Conservation (phyloP, 139 green algal genomes). For the Diplosphaera chodatii region DNA sequence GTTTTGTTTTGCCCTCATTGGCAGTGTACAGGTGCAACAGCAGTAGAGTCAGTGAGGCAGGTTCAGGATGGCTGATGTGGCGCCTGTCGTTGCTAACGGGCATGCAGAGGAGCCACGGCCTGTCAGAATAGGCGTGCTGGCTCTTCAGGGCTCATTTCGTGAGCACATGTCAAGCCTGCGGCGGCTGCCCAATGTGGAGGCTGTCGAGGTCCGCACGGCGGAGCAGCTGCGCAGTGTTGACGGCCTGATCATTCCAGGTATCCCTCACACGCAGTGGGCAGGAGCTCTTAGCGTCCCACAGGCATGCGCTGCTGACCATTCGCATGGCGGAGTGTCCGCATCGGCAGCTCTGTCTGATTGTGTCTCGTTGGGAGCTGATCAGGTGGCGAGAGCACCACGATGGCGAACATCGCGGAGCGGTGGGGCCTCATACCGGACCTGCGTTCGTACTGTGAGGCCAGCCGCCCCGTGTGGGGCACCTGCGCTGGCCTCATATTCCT, state of each 20-base stretch:
- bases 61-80: not conserved
- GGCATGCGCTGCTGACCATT: too few relatives aligned
- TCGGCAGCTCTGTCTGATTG: too few relatives aligned
- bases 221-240: slow-evolving; percentile 65
- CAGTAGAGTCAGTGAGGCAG: too few relatives aligned
- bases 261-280: too few relatives aligned
- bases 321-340: too few relatives aligned
- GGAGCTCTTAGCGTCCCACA: too few relatives aligned
- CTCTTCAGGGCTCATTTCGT: slow-evolving; percentile 85
- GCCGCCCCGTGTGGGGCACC: slow-evolving; percentile 89
- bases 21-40: too few relatives aligned
- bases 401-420: slow-evolving; percentile 81
- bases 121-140: slow-evolving; percentile 71
- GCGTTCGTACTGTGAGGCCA: slow-evolving; percentile 40
- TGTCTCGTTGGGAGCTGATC: too few relatives aligned
- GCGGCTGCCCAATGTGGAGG: slow-evolving; percentile 50
- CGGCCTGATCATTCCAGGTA: slow-evolving; percentile 84
- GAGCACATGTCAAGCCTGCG: slow-evolving; percentile 78
- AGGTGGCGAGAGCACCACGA: slow-evolving; percentile 91
- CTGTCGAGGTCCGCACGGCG: slow-evolving; percentile 77
- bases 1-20: too few relatives aligned
- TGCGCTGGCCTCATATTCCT: slow-evolving; percentile 98
- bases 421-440: slow-evolving; percentile 82
- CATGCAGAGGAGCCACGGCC: not conserved
- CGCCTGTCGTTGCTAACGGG: not conserved